phyloP scores from a whole-genome alignment of 208 protist genomes.

The Trypanosoma rangeli region DNA sequence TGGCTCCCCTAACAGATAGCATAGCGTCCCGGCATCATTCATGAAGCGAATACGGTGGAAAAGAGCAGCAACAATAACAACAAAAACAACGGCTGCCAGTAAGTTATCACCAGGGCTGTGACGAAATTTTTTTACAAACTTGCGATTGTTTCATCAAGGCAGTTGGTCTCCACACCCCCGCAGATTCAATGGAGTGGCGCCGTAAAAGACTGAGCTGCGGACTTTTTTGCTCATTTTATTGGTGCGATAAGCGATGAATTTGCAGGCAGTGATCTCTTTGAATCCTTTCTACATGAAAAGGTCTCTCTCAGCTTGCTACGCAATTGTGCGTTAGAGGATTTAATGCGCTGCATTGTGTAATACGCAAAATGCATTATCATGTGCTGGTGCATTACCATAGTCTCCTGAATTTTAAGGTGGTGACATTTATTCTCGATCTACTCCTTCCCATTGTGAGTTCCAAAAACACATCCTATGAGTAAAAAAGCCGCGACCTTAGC shows the following conservation, averaged over 20 bases:
- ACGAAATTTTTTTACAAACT: background rate
- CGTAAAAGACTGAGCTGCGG: constrained; percentile 3
- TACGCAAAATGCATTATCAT: constrained; percentile 1
- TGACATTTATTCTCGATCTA: constrained; percentile 16
- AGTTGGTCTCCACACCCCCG: background rate
- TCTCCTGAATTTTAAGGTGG: constrained; percentile 23
- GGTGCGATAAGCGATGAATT: background rate
- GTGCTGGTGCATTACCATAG: background rate
- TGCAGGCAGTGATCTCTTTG: constrained; percentile 7
- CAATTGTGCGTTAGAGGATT: constrained; percentile 12
- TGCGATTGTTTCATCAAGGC: background rate
- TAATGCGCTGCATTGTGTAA: background rate
- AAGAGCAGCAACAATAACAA: too few relatives aligned
- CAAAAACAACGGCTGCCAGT: too few relatives aligned
- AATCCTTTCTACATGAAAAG: constrained; percentile 7
- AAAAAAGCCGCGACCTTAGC: constrained; percentile 21
- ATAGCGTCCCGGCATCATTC: too few relatives aligned
- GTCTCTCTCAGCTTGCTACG: constrained; percentile 3
- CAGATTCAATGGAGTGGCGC: constrained; percentile 4
- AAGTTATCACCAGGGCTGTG: too few relatives aligned
- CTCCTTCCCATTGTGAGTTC: constrained; percentile 20
- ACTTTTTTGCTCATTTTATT: constrained; percentile 10
- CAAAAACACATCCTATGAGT: constrained; percentile 8
- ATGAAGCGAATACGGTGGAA: too few relatives aligned
- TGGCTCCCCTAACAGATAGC: too few relatives aligned